A percentile compares a stretch with the other conserved stretches of the same genome.
Conservation (phyloP, 768 basidiomycete species). For the Termitomyces sp. region DNA sequence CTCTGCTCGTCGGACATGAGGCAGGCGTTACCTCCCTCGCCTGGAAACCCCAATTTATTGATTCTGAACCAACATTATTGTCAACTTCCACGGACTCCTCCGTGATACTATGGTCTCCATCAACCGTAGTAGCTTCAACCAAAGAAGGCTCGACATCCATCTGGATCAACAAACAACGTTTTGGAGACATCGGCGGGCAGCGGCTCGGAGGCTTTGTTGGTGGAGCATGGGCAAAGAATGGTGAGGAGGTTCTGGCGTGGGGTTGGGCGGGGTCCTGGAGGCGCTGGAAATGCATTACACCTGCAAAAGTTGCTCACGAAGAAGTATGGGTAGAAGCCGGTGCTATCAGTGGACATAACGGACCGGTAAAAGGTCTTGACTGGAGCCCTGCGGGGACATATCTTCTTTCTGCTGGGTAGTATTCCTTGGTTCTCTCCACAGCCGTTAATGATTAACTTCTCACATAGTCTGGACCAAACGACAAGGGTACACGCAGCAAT, state of each 20-base stretch:
- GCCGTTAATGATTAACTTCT: conserved; percentile 3
- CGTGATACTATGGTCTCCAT: conserved; percentile 90
- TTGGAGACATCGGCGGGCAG: conserved; percentile 93
- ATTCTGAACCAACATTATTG: conserved; percentile 52
- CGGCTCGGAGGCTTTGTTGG: conserved; percentile 90
- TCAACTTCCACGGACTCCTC: conserved; percentile 96
- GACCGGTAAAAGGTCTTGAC: conserved; percentile 68
- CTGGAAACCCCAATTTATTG: conserved; percentile 53
- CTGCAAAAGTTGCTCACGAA: conserved; percentile 15
- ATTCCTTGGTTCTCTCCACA: not conserved
- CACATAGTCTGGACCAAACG: conserved; percentile 78
- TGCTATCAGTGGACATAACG: conserved; percentile 85
- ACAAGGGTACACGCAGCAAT: conserved; percentile 78
- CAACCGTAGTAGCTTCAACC: conserved; percentile 34
- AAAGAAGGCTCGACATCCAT: conserved; percentile 49
- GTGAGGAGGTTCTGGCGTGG: conserved; percentile 69
- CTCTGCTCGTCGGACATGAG: conserved; percentile 94
- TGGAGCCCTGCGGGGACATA: conserved; percentile 91
- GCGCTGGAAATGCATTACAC: conserved; percentile 57
- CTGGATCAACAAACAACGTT: conserved; percentile 88
- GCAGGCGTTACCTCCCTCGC: conserved; percentile 83
- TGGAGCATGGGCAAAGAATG: conserved; percentile 68
- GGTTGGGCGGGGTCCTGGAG: conserved; percentile 97
- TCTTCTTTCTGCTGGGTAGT: conserved; percentile 79
- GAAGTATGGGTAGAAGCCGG: conserved; percentile 69